phyloP scores from a whole-genome alignment of 148 eudicot genomes.

The Diospyros lotus region DNA sequence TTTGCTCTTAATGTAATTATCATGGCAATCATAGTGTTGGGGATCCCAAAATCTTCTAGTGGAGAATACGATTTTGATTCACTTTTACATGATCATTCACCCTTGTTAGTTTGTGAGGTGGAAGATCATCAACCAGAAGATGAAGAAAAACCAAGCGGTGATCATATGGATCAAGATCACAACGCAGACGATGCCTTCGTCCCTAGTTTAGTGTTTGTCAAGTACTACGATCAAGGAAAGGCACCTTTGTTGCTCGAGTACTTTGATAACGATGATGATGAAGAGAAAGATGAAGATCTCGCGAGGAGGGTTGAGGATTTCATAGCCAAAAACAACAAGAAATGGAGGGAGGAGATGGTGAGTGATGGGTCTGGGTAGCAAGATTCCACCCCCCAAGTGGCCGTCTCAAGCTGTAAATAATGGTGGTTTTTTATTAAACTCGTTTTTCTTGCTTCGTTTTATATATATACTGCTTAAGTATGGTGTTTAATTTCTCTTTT shows the following conservation, averaged over 20 bases:
- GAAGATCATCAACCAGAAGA: background rate
- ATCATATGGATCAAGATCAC: background rate
- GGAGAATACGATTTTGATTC: slow-evolving; percentile 1
- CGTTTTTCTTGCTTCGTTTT: background rate
- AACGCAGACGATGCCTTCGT: slow-evolving; percentile 5
- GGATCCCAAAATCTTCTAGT: background rate
- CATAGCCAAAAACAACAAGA: slow-evolving; percentile 16
- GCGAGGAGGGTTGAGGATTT: slow-evolving; percentile 18
- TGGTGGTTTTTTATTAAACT: too few relatives aligned
- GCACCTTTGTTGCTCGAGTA: background rate
- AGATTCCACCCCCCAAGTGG: background rate
- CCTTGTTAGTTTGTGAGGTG: slow-evolving; percentile 5
- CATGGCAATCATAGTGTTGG: slow-evolving; percentile 4
- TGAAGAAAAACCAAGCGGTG: background rate
- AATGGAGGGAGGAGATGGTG: slow-evolving; percentile 23
- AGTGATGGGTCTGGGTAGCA: slow-evolving; percentile 10
- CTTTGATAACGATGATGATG: slow-evolving; percentile 2
- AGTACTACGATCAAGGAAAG: background rate
- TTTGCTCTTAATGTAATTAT: slow-evolving; percentile 1
- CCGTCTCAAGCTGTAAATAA: too few relatives aligned
- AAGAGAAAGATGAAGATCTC: slow-evolving; percentile 9
- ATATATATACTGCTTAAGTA: background rate
- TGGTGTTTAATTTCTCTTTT: background rate
- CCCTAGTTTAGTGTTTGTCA: slow-evolving; percentile 12
- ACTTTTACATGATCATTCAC: background rate